Conservation (phyloP, 1,284 basidiomycete species). For the Trichosporon coremiiforme region DNA sequence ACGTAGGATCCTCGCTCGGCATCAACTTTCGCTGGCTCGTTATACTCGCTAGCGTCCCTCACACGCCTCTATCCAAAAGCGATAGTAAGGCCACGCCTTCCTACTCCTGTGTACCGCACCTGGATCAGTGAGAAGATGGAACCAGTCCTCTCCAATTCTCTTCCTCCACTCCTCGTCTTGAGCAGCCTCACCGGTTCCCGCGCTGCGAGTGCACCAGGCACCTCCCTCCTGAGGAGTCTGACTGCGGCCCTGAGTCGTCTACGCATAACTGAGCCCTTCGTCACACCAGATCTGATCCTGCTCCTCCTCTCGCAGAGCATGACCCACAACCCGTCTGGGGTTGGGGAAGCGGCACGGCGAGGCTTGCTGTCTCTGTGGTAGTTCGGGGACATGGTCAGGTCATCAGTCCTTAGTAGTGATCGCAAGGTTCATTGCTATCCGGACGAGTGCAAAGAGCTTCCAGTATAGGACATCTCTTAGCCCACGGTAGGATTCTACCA, state of each 20-base stretch:
- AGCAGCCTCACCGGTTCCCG: neutral
- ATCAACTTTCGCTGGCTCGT: no score
- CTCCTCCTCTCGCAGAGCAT: neutral
- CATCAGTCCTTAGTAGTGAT: no score
- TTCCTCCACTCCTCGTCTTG: neutral
- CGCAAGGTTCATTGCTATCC: no score
- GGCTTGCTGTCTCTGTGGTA: no score
- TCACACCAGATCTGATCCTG: neutral
- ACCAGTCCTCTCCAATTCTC: neutral
- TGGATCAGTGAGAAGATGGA: neutral
- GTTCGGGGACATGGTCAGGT: no score
- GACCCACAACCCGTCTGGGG: no score
- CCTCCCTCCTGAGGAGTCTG: neutral
- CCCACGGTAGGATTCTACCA: no score
- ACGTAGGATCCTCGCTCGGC: no score
- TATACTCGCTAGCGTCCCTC: neutral
- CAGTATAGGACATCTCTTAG: no score
- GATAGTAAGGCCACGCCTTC: neutral
- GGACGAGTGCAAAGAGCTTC: no score
- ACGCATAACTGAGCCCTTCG: neutral
- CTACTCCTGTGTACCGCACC: neutral
- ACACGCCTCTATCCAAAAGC: neutral
- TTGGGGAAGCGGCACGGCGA: no score
- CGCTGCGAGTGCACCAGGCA: neutral
- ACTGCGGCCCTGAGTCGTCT: neutral